These are phyloP conservation scores for Pythium pyrilobum DNA, from an alignment of 352 stramenopile genomes.

Conservation along the genomic window DNA sequence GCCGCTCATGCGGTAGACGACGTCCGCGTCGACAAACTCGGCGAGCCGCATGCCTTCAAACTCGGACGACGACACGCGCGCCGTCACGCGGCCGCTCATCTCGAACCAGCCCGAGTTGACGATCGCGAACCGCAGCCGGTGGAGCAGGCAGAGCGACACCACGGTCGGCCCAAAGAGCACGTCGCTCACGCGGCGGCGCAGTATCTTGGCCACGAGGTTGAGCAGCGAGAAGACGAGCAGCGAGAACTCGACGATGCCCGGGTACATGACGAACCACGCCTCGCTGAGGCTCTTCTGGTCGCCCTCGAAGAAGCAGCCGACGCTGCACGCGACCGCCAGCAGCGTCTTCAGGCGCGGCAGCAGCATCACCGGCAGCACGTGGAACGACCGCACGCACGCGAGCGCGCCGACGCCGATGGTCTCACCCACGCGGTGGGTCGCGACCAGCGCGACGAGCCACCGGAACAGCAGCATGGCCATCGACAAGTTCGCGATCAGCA, in stretches of 20 bases:
- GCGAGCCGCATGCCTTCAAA: constrained; percentile 14
- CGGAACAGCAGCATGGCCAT: constrained; percentile 28
- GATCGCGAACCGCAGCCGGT: constrained; percentile 19
- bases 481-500: constrained; percentile 38
- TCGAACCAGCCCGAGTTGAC: constrained; percentile 12
- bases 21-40: constrained; percentile 20
- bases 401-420: constrained; percentile 34
- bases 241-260: constrained; percentile 23
- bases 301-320: constrained; percentile 40
- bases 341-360: constrained; percentile 35
- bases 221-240: constrained; percentile 29
- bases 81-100: constrained; percentile 24
- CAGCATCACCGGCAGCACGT: constrained; percentile 37
- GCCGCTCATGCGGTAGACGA: constrained; percentile 26
- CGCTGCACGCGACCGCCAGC: constrained; percentile 34
- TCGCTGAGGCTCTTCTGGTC: constrained; percentile 35
- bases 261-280: constrained; percentile 36
- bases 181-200: constrained; percentile 28
- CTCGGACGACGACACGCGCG: constrained; percentile 21
- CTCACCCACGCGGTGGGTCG: constrained; percentile 22
- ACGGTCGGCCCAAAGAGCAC: constrained; percentile 29
- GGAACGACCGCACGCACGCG: constrained; percentile 30
- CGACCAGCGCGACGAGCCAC: constrained; percentile 38
- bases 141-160: constrained; percentile 18
- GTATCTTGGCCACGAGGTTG: constrained; percentile 23